Evolutionary conservation across 225 moss, liverwort and hornwort species (phyloP), one percentile per base, ranked within the genome.

Genomic region (Ulota crispa): DNA sequence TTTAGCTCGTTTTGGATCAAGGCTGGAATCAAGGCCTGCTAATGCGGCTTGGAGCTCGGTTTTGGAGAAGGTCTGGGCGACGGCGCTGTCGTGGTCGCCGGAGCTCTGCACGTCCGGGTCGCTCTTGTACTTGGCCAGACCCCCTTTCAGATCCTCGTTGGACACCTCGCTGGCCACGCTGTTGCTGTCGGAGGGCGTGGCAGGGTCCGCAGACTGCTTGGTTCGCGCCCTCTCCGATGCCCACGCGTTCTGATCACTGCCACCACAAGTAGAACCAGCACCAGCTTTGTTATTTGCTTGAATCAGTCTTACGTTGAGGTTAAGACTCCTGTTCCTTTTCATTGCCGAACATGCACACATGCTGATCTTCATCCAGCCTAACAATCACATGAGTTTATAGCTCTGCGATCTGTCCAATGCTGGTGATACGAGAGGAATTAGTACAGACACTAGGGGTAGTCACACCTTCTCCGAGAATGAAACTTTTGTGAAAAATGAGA

Each of bases 1-100:
- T 82, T 94, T 99, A 1, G 96, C 99, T 69, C 99, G 91, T 83
- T 99, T 99, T 4, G 99, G 99, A 73, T 99, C 96, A 63, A 99
- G 79, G 78, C 88, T 94, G 45, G 99, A 92, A 73, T 96, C 96
- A 27, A 99, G 89, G 50, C 92, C 96, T 4, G 93, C 91, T 23
- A 96, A 73, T 9, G 88, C 86, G 10, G 84, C 82, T 66, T 88
- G 93, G n/a, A 94, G 68, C 75, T 96, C 99, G 24, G 92, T 92
- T 82, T 92, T 94, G 16, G 89, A 80, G 39, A 86, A 89, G 0
- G 83, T 90, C 55, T 93, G 92, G 5, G 86, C 80, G 8, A 67
- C 67, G 5, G 72, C 77, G 37, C 90, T 91, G 7, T 99, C 99
- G 70, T 90, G 94, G 84, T 99, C 98, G 36, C 75, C 82, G 32